Evolutionary conservation across 177 flowering plant species (phyloP).

Genomic region (Vitis hybrid): DNA sequence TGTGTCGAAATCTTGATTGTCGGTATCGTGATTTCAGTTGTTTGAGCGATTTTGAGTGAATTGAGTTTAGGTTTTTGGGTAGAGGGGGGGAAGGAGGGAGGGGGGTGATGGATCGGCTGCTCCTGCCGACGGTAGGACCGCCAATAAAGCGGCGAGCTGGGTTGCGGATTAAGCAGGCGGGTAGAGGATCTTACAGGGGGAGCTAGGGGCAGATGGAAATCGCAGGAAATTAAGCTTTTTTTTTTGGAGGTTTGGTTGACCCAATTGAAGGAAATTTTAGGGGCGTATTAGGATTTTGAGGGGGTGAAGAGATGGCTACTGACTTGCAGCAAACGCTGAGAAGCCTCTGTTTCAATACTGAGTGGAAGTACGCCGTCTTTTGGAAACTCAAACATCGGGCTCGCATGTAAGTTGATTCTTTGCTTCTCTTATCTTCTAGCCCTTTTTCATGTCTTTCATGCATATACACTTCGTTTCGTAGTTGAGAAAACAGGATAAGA

Average conservation of each 20-base stretch:
- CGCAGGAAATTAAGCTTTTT: constrained; percentile 19
- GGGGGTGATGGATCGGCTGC: constrained; percentile 57
- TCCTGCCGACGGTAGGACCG: constrained; percentile 73
- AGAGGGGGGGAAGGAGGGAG: constrained; percentile 17
- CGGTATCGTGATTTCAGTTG: too few species aligned
- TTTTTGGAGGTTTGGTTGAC: constrained; percentile 7
- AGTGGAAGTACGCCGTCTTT: constrained; percentile 78
- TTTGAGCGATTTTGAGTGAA: constrained; percentile 5
- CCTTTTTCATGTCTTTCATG: not conserved
- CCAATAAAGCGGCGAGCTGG: constrained; percentile 85
- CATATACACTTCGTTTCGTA: too few species aligned
- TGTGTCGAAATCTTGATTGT: not conserved
- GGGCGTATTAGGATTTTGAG: constrained; percentile 23
- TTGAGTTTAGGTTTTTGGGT: constrained; percentile 15
- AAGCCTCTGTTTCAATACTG: constrained; percentile 59
- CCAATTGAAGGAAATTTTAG: constrained; percentile 9
- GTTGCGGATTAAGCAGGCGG: constrained; percentile 88
- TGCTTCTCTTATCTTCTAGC: not conserved
- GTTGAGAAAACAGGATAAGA: too few species aligned
- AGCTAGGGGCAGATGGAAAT: constrained; percentile 46
- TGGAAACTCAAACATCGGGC: constrained; percentile 76
- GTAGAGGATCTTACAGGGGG: constrained; percentile 90
- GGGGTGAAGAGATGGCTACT: constrained; percentile 46
- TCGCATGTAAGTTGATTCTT: constrained; percentile 52
- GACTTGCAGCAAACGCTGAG: constrained; percentile 53